Base-by-base conservation (phyloP, 768 basidiomycete genomes). In the Austroboletus festivus region DNA sequence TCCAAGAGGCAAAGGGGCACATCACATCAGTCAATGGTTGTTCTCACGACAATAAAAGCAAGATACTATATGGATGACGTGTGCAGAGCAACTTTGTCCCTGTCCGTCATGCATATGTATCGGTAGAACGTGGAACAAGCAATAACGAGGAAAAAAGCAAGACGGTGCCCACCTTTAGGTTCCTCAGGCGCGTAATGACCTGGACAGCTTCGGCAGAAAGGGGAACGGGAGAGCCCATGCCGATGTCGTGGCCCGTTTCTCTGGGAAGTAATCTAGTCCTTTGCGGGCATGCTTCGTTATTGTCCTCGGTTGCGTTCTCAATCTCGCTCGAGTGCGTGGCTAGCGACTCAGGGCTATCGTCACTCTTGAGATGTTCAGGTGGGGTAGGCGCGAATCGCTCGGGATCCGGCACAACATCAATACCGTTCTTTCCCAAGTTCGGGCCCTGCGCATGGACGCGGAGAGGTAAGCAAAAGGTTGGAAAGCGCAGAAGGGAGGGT, bases 191-290 rank as follows among this genome's bases (percentile, higher is more conserved):
- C 12, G 81, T 86, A 59, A 94, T 93, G n/a, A 92, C 72, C 1
- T 74, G 77, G 7, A 89, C 85, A 18, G 89, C 87, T 57, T 89
- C 84, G 5, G 74, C 72, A 4, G 88, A 89, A 15, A 94, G 73
- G 0, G 85, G 83, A 0, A 91, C 83, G 12, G 89, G 89, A 1
- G 90, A 91, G 2, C 86, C 85, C 83, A 90, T 86, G 5, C 90
- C 90, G 47, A 91, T 89, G 61, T 91, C 90, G 48, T 85, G 78
- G 1, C 90, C 90, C 0, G 89, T 90, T 70, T 92, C 90, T 40
- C 90, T 80, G 0, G 90, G 90, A 26, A 93, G 74, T 7, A 81
- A 70, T 56, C 82, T 55, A 56, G 79, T 83, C 10, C 52, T 30
- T 26, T 50, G 46, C 2, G 38, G 52, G 30, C n/a, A n/a, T 23